Evolutionary conservation across 2,329 filamentous ascomycete species (phyloP).

Genomic region (Xylaria sp.): DNA sequence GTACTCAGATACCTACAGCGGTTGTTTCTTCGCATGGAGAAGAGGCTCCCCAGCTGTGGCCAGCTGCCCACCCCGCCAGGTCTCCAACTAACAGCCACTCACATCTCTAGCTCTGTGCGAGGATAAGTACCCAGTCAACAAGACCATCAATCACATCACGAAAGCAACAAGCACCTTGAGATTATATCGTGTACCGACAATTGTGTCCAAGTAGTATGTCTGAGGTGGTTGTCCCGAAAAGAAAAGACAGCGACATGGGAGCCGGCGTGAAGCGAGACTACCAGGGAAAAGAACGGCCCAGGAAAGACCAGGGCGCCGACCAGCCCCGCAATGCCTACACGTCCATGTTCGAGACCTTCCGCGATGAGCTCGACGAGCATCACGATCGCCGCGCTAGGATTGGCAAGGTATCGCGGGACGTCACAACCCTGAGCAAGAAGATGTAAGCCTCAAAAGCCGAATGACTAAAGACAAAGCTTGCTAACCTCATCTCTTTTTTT

Average conservation of each 20-base stretch:
- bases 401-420: constrained; percentile 88
- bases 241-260: constrained; percentile 41
- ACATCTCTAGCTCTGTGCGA: not conserved
- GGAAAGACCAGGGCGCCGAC: constrained; percentile 33
- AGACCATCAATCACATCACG: not conserved
- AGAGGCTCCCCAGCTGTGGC: constrained; percentile 5
- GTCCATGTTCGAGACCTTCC: constrained; percentile 84
- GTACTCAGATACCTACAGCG: not conserved
- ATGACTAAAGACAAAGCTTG: not conserved
- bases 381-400: constrained; percentile 90
- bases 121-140: not conserved
- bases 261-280: constrained; percentile 61
- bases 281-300: constrained; percentile 55
- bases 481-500: constrained; percentile 14
- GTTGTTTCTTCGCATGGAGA: too few relatives aligned
- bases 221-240: constrained; percentile 36
- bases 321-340: constrained; percentile 57
- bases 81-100: not conserved
- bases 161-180: not conserved
- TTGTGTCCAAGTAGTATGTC: constrained; percentile 29
- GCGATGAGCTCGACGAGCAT: constrained; percentile 88
- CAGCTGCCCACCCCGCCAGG: too few relatives aligned
- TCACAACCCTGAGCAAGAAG: constrained; percentile 95
- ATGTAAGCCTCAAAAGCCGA: constrained; percentile 64
- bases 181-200: not conserved